Evolutionary conservation across 306 rosid species (phyloP), one percentile per base, ranked within the genome.

Genomic region (Abrus pulchellus): DNA sequence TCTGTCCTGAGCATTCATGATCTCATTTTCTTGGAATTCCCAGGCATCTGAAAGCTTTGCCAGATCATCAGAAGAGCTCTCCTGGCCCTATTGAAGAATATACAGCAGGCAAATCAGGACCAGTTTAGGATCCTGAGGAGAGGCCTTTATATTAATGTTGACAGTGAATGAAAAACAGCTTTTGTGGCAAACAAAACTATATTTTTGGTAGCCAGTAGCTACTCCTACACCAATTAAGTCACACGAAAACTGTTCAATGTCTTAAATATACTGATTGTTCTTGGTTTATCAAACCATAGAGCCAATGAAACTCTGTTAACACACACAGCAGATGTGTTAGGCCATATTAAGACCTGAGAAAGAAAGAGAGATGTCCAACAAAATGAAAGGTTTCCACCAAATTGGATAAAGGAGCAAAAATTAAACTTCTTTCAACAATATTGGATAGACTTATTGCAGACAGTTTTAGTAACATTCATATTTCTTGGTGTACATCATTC

Each of bases 11-110:
- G 97, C 88, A 71, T 87, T 83, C 85, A 92, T 88, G 48, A 94
- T 87, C 89, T 89, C 93, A 83, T 82, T 89, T 87, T 92, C 94
- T 90, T 88, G 96, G 85, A 94, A 94, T 82, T 94, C 98, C 87
- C 89, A 94, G 5, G 84, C 82, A 85, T 94, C 97, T 1, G 87
- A 88, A 75, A 88, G 85, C 71, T 79, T 79, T 79, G 10, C 87
- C 71, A 85, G 80, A 74, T 89, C 89, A 72, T 88, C 89, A 27
- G 92, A 84, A 76, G 87, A 80, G 88, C 77, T 77, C 82, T 85
- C 77, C 66, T 64, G 89, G 69, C 34, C 96, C 99, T 93, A 74
- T 54, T 72, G 41, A 76, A 83, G 73, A 79, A 74, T 56, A 79
- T 50, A 77, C 72, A 83, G 48, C 38, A 75, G 36, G 66, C 29